Base-by-base conservation (phyloP, 352 stramenopile genomes). In the Phytopythium boreale region DNA sequence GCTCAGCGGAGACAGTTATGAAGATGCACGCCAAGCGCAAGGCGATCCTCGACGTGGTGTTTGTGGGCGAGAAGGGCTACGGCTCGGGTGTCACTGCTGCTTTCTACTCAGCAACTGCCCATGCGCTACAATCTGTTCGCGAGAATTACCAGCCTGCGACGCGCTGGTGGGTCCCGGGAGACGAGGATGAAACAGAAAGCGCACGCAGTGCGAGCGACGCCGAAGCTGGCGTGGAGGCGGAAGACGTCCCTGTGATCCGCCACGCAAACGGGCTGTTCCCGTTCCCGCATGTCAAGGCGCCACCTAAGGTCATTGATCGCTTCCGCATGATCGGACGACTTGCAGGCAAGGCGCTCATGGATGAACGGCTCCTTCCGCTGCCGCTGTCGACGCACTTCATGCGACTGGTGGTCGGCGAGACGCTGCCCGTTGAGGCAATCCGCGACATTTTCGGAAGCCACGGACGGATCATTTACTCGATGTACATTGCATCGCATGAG, bases 11-110 rank as follows among this genome's bases (percentile, higher is more conserved):
- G 24, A 79, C 77, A 4, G 77, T 93, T 8, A 92, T 95, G 83
- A 91, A 93, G 67, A 89, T 93, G 79, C 85, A 95, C 34, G 81
- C 71, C 6, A 94, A 93, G 67, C 84, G 85, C 5, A 90, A 89
- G 66, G 84, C 85, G 29, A 85, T 95, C 22, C 61, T 95, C 36
- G 87, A 95, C 67, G 82, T 95, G 49, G 81, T 94, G 1, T 95
- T 95, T 75, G 75, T 87, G 27, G 87, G 87, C 14, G 87, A 95
- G 70, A 92, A 91, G 51, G 87, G 87, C 12, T 95, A 94, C 61
- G 87, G 87, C 4, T 92, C 87, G 5, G 87, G 87, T 14, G 87
- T 95, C 24, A 95, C 87, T 1, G 87, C 87, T 11, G 83, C 84
- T 12, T 95, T 95, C 58, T 95, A 94, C 64, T 95, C 87, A 26